Conservation (phyloP, 257 asterid genomes). For the Agastache rugosa region DNA sequence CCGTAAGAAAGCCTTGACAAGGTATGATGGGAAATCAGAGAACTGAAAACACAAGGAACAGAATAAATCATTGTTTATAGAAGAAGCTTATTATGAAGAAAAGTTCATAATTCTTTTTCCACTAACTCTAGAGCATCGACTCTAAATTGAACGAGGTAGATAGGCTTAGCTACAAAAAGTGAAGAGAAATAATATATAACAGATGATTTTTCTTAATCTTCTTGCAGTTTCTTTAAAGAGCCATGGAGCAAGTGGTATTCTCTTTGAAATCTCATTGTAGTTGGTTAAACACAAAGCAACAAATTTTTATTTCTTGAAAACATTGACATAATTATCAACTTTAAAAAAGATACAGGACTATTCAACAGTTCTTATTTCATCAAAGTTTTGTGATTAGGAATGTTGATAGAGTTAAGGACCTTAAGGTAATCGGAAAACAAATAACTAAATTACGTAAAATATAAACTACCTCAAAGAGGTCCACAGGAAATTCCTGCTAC, state of each 20-base stretch:
- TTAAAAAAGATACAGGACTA: no score
- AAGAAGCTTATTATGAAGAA: slow-evolving; percentile 12
- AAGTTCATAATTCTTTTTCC: no score
- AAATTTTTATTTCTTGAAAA: no score
- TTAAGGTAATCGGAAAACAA: no score
- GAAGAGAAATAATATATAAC: background rate
- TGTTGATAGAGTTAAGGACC: no score
- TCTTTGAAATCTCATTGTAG: slow-evolving; percentile 4
- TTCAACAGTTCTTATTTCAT: no score
- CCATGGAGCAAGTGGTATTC: background rate
- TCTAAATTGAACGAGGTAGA: slow-evolving; percentile 1
- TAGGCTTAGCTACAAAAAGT: slow-evolving; percentile 4
- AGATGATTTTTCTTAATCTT: background rate
- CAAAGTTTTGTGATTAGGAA: no score
- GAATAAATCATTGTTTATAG: background rate
- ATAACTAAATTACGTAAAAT: no score
- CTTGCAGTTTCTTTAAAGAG: slow-evolving; percentile 12
- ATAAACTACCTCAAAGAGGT: no score
- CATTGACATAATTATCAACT: no score
- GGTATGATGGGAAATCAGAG: slow-evolving; percentile 7
- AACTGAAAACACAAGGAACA: slow-evolving; percentile 18
- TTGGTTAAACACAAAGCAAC: no score
- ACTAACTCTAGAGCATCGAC: slow-evolving; percentile 1
- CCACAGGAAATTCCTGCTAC: no score
- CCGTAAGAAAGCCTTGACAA: background rate